phyloP scores from a whole-genome alignment of 495 filamentous ascomycete genomes.

The Massariosphaeria phaeospora region DNA sequence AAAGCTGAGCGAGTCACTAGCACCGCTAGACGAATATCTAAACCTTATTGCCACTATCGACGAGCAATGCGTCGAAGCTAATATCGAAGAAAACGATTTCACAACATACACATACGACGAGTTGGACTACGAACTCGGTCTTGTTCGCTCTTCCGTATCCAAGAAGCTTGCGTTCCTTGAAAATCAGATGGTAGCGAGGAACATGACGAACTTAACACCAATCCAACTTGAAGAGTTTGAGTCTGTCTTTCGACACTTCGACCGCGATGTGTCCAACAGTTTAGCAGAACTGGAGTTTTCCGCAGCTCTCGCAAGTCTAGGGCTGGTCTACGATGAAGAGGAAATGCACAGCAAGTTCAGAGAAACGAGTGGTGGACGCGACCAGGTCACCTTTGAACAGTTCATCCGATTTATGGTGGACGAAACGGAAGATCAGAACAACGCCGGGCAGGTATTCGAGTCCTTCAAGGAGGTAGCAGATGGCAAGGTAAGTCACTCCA shows the following conservation, averaged over 20 bases:
- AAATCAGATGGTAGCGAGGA: conserved; percentile 93
- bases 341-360: conserved; percentile 93
- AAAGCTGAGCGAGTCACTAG: conserved; percentile 70
- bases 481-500: conserved; percentile 64
- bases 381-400: conserved; percentile 90
- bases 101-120: conserved; percentile 98
- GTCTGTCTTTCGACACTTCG: conserved; percentile 94
- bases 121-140: conserved; percentile 83
- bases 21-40: conserved; percentile 82
- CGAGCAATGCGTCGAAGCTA: conserved; percentile 86
- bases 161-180: conserved; percentile 96
- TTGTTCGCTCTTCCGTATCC: conserved; percentile 82
- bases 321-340: conserved; percentile 87
- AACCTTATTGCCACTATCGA: conserved; percentile 76
- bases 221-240: conserved; percentile 99
- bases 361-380: conserved; percentile 66
- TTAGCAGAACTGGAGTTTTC: conserved; percentile 94
- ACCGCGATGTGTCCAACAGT: conserved; percentile 84
- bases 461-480: conserved; percentile 95
- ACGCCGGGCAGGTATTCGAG: conserved; percentile 95
- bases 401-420: conserved; percentile 99
- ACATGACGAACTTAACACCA: conserved; percentile 97
- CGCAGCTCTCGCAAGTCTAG: conserved; percentile 85
- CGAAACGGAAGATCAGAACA: conserved; percentile 97
- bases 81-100: conserved; percentile 98